Base-by-base conservation (phyloP, 768 basidiomycete species). In the Leccinum subtestaceum region DNA sequence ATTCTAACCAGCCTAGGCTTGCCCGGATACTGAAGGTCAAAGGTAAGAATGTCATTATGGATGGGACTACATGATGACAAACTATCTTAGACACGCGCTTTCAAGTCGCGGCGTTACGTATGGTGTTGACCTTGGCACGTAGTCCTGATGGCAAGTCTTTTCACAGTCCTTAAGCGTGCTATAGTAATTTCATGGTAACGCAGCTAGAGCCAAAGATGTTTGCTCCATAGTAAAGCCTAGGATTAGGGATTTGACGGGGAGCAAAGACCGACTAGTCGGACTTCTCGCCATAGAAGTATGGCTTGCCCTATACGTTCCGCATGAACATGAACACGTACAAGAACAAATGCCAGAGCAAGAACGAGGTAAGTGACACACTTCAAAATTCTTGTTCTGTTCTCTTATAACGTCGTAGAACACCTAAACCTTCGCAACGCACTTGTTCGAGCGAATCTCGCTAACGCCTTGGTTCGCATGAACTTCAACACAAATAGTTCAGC, bases 211-310 rank as follows among this genome's bases (percentile, higher is more conserved):
- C 10, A n/a, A 23, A 29, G 10, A 51, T 5, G 54, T 49, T 9
- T 67, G 65, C 23, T 12, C 21, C 4, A 0, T 1, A 11, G 61
- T 69, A 38, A 69, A 52, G 29, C 49, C 60, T 2, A 61, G 60
- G 36, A 38, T 70, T n/a, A 59, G 51, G 34, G 25, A 63, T 40
- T 38, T 70, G n/a, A 61, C 69, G 5, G 38, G 15, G 43, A 64
- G 47, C 12, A 2, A 60, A 0, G 57, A 55, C 1, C 27, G 52
- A 23, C 43, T 60, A 6, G 38, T 70, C 23, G 66, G 68, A 31
- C 58, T 55, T 17, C 59, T 69, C 3, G 64, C 69, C 11, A 62
- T 68, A 1, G 69, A 68, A 31, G 56, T 68, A 53, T 47, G 57
- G 2, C 62, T 69, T 29, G 56, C 43, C 2, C 45, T 70, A 8